These are phyloP conservation scores for Primulina tabacum DNA, from an alignment of 257 asterid species.

Conservation along the genomic window DNA sequence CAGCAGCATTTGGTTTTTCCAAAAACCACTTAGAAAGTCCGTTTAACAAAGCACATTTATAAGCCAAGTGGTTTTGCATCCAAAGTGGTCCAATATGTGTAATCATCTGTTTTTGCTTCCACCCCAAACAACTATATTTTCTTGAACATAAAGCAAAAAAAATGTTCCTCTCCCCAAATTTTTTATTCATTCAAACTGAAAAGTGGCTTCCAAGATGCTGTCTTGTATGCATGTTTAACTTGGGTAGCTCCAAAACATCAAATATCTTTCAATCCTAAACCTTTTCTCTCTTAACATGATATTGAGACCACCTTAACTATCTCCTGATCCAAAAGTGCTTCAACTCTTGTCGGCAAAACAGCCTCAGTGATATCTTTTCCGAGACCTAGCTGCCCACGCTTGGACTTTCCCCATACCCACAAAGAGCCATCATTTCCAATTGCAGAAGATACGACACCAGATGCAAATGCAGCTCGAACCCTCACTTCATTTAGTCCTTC, in stretches of 20 bases:
- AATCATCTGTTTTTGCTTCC: too few relatives aligned
- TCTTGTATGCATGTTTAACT: background rate
- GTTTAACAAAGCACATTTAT: background rate
- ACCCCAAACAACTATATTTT: background rate
- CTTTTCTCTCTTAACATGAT: constrained; percentile 54
- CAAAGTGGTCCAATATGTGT: background rate
- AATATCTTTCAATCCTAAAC: constrained; percentile 9
- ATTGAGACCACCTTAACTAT: constrained; percentile 74
- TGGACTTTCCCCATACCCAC: constrained; percentile 98
- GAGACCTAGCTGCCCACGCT: constrained; percentile 90
- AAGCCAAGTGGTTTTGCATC: background rate
- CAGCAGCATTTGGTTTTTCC: too few relatives aligned
- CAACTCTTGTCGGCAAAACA: constrained; percentile 60
- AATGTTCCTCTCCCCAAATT: too few relatives aligned
- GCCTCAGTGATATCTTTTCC: constrained; percentile 60
- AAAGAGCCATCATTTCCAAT: constrained; percentile 81
- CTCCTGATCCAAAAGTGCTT: constrained; percentile 64
- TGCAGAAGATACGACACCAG: constrained; percentile 79
- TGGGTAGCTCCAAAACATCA: background rate
- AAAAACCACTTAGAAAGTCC: background rate
- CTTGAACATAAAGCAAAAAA: too few relatives aligned
- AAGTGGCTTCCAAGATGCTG: background rate
- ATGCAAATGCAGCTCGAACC: constrained; percentile 65
- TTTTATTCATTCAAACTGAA: constrained; percentile 2
- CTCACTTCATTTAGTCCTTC: constrained; percentile 61